phyloP scores from a whole-genome alignment of 495 filamentous ascomycete genomes.

The Letharia columbiana region DNA sequence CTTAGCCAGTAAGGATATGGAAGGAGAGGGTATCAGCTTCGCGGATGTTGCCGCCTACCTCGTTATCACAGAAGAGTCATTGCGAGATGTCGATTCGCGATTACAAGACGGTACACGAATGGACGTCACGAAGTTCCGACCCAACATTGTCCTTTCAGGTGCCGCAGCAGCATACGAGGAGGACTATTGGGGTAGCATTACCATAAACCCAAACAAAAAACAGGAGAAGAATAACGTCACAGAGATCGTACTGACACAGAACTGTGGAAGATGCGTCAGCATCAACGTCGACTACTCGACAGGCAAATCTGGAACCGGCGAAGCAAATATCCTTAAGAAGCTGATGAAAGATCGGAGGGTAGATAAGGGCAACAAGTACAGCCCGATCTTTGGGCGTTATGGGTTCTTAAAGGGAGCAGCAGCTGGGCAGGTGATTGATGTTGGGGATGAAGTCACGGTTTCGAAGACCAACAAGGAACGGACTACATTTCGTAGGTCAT shows the following conservation, averaged over 20 bases:
- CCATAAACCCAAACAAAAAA: conserved; percentile 8
- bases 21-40: conserved; percentile 55
- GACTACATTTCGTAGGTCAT: conserved; percentile 54
- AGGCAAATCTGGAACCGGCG: conserved; percentile 54
- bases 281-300: conserved; percentile 79
- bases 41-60: conserved; percentile 73
- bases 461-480: conserved; percentile 47
- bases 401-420: conserved; percentile 47
- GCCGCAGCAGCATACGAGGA: conserved; percentile 60
- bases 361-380: conserved; percentile 62
- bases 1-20: neutral
- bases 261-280: conserved; percentile 71
- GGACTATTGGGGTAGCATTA: conserved; percentile 62
- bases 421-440: conserved; percentile 35
- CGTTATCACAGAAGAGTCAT: conserved; percentile 60
- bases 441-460: conserved; percentile 66
- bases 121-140: conserved; percentile 73
- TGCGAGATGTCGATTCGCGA: conserved; percentile 54
- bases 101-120: conserved; percentile 48
- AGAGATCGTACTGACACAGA: conserved; percentile 57
- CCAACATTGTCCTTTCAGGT: conserved; percentile 71
- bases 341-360: conserved; percentile 71
- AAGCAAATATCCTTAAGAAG: conserved; percentile 60
- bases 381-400: conserved; percentile 80
- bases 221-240: conserved; percentile 15